A percentile compares a stretch with the other conserved stretches of the same genome.
Evolutionary conservation across 2,329 filamentous ascomycete genomes (phyloP).

Genomic region (Ascochyta koolunga): DNA sequence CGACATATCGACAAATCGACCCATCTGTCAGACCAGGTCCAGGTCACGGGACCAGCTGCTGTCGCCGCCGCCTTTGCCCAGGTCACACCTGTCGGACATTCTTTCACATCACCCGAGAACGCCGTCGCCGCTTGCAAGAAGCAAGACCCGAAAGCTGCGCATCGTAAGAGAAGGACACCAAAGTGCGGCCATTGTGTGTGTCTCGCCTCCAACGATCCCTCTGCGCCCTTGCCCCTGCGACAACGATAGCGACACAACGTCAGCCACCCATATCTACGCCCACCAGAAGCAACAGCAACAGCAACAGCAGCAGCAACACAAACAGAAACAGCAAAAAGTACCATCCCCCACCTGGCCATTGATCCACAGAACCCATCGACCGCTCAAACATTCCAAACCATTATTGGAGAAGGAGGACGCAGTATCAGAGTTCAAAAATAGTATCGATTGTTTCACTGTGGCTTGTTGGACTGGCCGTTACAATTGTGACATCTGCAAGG

Average conservation of each 20-base stretch:
- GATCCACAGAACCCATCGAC: slow-evolving; percentile 5
- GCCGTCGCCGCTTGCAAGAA: slow-evolving; percentile 15
- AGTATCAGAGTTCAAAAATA: not conserved
- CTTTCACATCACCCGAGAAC: slow-evolving; percentile 20
- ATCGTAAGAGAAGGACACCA: slow-evolving; percentile 25
- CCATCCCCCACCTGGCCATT: slow-evolving; percentile 7
- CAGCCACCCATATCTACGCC: too few relatives aligned
- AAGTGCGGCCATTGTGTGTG: slow-evolving; percentile 16
- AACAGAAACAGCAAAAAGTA: slow-evolving; percentile 14
- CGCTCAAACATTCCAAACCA: not conserved
- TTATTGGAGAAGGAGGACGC: slow-evolving; percentile 3
- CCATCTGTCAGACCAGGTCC: slow-evolving; percentile 13
- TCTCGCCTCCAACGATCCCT: slow-evolving; percentile 15
- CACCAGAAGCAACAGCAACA: too few relatives aligned
- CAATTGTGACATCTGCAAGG: not conserved
- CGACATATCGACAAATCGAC: slow-evolving; percentile 20
- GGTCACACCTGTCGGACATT: slow-evolving; percentile 33
- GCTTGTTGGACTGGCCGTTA: not conserved
- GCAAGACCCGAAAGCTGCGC: slow-evolving; percentile 10
- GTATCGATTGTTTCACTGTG: not conserved
- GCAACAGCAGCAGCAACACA: too few relatives aligned
- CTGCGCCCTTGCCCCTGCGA: slow-evolving; percentile 27
- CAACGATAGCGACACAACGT: too few relatives aligned
- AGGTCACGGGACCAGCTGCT: slow-evolving; percentile 40
- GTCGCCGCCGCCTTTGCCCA: slow-evolving; percentile 24